phyloP scores from a whole-genome alignment of 371 early-diverging fungal genomes.

The Lichtheimia ramosa region DNA sequence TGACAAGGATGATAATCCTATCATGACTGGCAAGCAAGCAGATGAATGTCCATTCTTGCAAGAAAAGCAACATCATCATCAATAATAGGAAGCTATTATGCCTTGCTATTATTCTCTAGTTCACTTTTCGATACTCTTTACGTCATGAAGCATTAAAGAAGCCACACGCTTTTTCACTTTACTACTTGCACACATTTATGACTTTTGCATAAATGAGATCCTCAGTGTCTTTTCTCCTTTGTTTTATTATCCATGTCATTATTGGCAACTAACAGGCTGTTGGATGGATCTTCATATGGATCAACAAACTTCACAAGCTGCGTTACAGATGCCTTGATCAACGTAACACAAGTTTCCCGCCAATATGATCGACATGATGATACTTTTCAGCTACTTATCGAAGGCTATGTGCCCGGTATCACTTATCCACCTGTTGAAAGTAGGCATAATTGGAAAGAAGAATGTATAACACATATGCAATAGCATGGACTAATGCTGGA shows the following conservation, averaged over 20 bases:
- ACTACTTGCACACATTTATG: no score
- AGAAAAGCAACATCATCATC: not conserved
- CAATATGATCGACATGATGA: not conserved
- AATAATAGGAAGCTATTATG: not conserved
- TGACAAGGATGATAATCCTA: slow-evolving; percentile 27
- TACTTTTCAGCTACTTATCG: not conserved
- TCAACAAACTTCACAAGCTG: not conserved
- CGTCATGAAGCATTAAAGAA: not conserved
- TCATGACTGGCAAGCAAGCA: slow-evolving; percentile 20
- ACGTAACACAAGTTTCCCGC: not conserved
- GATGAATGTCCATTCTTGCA: slow-evolving; percentile 24
- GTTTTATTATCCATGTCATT: no score
- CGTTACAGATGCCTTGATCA: not conserved
- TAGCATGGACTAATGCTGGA: no score
- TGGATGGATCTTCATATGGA: not conserved
- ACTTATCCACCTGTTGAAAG: slow-evolving; percentile 2
- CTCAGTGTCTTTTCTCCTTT: no score
- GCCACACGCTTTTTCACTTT: not conserved
- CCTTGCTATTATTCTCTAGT: not conserved
- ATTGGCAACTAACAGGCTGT: no score
- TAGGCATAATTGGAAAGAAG: not conserved
- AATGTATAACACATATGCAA: no score
- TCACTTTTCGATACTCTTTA: not conserved
- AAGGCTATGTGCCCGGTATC: not conserved
- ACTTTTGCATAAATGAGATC: no score